Base-by-base conservation (phyloP, 192 early-diverging fungal species). In the Gonapodya prolifera region DNA sequence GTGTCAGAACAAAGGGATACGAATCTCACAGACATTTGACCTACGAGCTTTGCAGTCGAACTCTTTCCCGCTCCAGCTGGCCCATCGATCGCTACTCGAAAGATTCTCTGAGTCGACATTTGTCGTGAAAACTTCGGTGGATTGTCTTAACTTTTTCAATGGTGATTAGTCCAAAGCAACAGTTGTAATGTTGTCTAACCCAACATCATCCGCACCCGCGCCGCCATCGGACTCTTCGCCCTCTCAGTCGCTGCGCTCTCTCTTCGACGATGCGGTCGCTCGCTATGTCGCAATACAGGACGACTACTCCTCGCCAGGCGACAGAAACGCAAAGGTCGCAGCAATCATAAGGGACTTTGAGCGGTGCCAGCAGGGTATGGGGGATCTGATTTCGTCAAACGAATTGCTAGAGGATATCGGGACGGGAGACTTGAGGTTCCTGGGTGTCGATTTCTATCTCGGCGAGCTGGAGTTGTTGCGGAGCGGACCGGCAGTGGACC, bases 321-420 rank as follows among this genome's bases (percentile, higher is more conserved):
- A n/a, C n/a, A n/a, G n/a, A n/a, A n/a, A 92, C 81, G 70, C 78
- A 34, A 81, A 87, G 76, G 89, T 92, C 2, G 77, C 75, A 31
- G 69, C 81, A 28, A 87, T 86, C 34, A 81, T 91, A 30, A 75
- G 23, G 2, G 77, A 80, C 31, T 83, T 93, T 29, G 76, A 79
- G 16, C 80, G 78, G 30, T 88, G 89, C 33, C 79, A 70, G 1
- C 70, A 74, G 18, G 82, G 91, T 76, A 84, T 92, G 30, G 81
- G 82, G 31, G 80, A 86, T 28, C 87, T 95, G 1, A 85, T 84
- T 32, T 79, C 97, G 34, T 97, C 81, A 29, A 97, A 98, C 82
- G 96, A 98, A 79, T 87, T 88, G 23, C 77, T 93, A 70, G 94
- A 98, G 1, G 96, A 98, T 82, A 90, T 96, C 34, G 91, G 89